A percentile compares a stretch with the other conserved stretches of the same genome.
Evolutionary conservation across 495 filamentous ascomycete genomes (phyloP).

Genomic region (Trichoderma asperelloides): DNA sequence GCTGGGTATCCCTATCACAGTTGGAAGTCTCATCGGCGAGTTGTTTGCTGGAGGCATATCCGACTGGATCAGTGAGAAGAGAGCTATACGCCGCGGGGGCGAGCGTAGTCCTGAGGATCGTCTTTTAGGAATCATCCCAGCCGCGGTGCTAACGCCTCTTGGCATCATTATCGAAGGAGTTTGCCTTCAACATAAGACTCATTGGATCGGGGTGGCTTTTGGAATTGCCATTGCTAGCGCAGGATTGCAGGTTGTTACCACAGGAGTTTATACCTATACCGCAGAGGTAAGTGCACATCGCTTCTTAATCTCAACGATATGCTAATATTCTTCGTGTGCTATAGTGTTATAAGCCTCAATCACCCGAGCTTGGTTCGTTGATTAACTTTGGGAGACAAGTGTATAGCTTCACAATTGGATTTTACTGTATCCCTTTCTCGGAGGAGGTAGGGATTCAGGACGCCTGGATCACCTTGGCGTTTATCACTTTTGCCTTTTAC

Average conservation of each 20-base stretch:
- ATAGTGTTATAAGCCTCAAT: conserved; percentile 14
- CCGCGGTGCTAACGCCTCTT: conserved; percentile 16
- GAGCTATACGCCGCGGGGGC: conserved; percentile 18
- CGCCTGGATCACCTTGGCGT: conserved; percentile 17
- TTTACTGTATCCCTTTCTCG: conserved; percentile 23
- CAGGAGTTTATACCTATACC: conserved; percentile 23
- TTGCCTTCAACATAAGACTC: conserved; percentile 18
- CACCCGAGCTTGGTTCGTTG: conserved; percentile 29
- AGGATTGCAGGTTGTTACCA: conserved; percentile 25
- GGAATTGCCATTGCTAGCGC: conserved; percentile 25
- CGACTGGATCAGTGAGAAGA: conserved; percentile 21
- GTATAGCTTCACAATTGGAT: conserved; percentile 26
- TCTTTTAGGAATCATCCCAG: conserved; percentile 16
- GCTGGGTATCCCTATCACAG: conserved; percentile 20
- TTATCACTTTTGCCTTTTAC: conserved; percentile 13
- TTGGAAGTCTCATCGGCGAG: conserved; percentile 26
- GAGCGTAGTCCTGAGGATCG: conserved; percentile 23
- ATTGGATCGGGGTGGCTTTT: conserved; percentile 21
- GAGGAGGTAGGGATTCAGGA: conserved; percentile 13
- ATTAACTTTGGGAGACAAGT: conserved; percentile 32
- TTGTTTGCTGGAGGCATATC: conserved; percentile 22
- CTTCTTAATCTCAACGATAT: neutral
- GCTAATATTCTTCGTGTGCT: neutral
- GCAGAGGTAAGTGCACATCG: conserved; percentile 8
- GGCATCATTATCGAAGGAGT: conserved; percentile 28